Percentiles rank a stretch among this genome's conserved stretches.
Evolutionary conservation across 495 filamentous ascomycete genomes (phyloP).

Genomic region (Annulohypoxylon bovei): DNA sequence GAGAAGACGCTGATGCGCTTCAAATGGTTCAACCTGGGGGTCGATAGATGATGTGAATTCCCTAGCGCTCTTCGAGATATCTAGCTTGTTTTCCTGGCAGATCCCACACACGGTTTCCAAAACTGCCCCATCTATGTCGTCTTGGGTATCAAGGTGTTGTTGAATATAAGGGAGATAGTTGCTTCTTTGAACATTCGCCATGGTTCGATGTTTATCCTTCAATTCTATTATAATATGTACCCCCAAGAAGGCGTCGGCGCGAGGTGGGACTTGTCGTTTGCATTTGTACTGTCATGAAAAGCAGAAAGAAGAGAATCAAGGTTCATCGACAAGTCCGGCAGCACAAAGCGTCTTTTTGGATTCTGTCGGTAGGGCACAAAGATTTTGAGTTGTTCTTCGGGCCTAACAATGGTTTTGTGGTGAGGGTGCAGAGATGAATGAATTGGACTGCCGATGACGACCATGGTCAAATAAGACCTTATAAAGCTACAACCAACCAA

Average conservation of each 20-base stretch:
- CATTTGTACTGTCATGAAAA: slow-evolving; percentile 33
- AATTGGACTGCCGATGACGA: slow-evolving; percentile 6
- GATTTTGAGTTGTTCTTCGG: not conserved
- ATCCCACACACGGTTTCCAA: slow-evolving; percentile 34
- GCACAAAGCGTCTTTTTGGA: slow-evolving; percentile 17
- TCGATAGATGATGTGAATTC: slow-evolving; percentile 6
- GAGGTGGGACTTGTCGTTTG: not conserved
- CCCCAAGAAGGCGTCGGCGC: not conserved
- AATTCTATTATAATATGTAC: not conserved
- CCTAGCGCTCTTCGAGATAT: slow-evolving; percentile 33
- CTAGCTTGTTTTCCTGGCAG: slow-evolving; percentile 32
- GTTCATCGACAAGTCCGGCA: not conserved
- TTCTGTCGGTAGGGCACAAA: slow-evolving; percentile 32
- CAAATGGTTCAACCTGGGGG: not conserved
- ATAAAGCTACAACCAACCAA: slow-evolving; percentile 18
- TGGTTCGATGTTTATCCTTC: slow-evolving; percentile 22
- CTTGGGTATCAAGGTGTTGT: slow-evolving; percentile 33
- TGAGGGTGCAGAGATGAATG: slow-evolving; percentile 13
- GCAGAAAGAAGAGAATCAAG: not conserved
- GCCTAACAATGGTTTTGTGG: slow-evolving; percentile 30
- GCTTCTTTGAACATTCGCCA: slow-evolving; percentile 30
- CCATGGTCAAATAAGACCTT: slow-evolving; percentile 21
- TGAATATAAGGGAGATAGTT: slow-evolving; percentile 43
- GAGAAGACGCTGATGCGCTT: slow-evolving; percentile 9
- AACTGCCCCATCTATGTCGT: slow-evolving; percentile 14